A percentile compares a stretch with the other conserved stretches of the same genome.
These are phyloP conservation scores for Choricystis sp. DNA, from an alignment of 139 green algal species.

Conservation along the genomic window DNA sequence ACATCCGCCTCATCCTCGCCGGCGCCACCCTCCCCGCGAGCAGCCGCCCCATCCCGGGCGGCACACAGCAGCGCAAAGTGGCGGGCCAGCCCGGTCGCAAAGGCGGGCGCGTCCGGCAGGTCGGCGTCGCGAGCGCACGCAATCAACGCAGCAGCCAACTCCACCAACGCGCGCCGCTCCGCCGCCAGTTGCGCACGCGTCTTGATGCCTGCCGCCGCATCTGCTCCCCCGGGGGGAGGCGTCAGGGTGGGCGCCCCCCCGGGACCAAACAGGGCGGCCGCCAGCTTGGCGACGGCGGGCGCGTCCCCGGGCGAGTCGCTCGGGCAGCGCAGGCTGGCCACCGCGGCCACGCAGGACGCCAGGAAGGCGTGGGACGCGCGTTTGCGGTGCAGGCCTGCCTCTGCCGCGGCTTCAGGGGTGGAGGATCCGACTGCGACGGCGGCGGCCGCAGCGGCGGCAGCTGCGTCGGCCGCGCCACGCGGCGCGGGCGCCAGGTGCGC, in stretches of 20 bases:
- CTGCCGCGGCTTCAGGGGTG: not conserved
- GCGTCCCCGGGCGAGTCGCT: not conserved
- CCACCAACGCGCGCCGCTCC: conserved; percentile 38
- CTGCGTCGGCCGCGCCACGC: not conserved
- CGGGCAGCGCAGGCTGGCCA: not conserved
- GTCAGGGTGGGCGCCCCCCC: not conserved
- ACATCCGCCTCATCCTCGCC: not conserved
- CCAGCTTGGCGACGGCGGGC: not conserved
- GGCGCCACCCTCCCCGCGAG: not conserved
- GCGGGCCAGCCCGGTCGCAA: conserved; percentile 47
- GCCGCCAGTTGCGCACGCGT: conserved; percentile 71
- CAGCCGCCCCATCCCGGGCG: conserved; percentile 24
- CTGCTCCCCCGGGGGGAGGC: not conserved
- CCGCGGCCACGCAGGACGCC: not conserved
- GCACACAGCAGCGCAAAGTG: conserved; percentile 88
- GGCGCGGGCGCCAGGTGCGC: not conserved
- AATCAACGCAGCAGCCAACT: conserved; percentile 32
- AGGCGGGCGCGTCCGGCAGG: conserved; percentile 37
- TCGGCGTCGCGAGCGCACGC: conserved; percentile 27
- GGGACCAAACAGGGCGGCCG: not conserved
- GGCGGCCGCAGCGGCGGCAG: not conserved
- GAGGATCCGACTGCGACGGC: not conserved
- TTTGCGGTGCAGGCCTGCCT: too few relatives aligned
- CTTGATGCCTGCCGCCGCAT: conserved; percentile 31
- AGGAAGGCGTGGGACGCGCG: not conserved